Base-by-base conservation (phyloP, 1,139 yeast species). In the Yamadazyma songkhlaensis region DNA sequence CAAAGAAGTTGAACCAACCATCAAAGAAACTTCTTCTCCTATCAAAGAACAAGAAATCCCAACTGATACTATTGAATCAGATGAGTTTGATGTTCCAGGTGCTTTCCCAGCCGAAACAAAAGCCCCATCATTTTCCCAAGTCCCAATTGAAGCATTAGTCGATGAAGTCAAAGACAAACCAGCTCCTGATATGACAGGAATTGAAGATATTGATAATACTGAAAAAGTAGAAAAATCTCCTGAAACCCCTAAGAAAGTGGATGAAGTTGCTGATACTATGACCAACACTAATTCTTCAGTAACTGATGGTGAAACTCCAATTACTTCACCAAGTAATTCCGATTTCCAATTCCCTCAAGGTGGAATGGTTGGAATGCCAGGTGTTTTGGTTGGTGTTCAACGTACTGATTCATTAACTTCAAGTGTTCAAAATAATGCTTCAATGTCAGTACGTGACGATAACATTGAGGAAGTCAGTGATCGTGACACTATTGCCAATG, bases 351-450 rank as follows among this genome's bases (percentile, higher is more conserved):
- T 70, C 71, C 64, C 81, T 56, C 62, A 78, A 81, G 74, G 74
- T 15, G 70, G 74, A 9, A 51, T 70, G 61, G 70, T 64, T 4
- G 74, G 74, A 1, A 66, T 71, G 70, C 76, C 77, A 2, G 74
- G 75, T 7, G 74, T 63, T 3, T 57, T 68, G 36, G 68, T 65
- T 17, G 74, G 74, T 3, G 73, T 71, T 6, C 75, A 67, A 50
- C 59, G 77, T 47, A 85, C 95, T 2, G 89, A 83, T 45, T 86
- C 96, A 0, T 77, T 85, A 36, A 84, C 96, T 0, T 88, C 96
- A 0, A 86, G 96, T 39, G 95, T 89, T 13, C 94, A 86, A 51
- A 89, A 89, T 60, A 89, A 90, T 56, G 89, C 97, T 2, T 90
- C 97, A 0, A 77, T 81, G 59, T 86, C 96, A 17, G 95, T 85